These are phyloP conservation scores for Pseudomassariella vexata DNA, from an alignment of 2,329 filamentous ascomycete genomes.

Conservation along the genomic window DNA sequence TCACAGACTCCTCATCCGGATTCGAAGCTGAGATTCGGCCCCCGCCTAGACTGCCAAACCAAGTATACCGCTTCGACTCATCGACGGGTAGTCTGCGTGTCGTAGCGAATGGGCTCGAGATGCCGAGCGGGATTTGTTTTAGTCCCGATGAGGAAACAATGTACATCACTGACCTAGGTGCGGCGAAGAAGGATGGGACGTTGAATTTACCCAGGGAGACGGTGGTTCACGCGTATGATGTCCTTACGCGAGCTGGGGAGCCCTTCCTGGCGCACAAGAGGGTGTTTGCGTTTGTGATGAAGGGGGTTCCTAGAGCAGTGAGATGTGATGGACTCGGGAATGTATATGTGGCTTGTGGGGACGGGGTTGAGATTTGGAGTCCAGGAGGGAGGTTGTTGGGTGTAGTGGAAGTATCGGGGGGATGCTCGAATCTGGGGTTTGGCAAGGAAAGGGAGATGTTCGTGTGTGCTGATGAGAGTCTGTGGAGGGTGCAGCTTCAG, in stretches of 20 bases:
- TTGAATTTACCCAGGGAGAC: slow-evolving; percentile 17
- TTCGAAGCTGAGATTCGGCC: slow-evolving; percentile 38
- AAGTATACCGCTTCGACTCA: slow-evolving; percentile 41
- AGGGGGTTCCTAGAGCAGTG: slow-evolving; percentile 37
- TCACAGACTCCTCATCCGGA: slow-evolving; percentile 40
- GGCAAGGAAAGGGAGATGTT: slow-evolving; percentile 36
- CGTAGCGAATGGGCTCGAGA: slow-evolving; percentile 39
- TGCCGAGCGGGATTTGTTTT: slow-evolving; percentile 36
- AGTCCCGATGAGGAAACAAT: slow-evolving; percentile 29
- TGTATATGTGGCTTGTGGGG: slow-evolving; percentile 40
- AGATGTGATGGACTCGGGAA: slow-evolving; percentile 36
- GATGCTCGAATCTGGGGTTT: slow-evolving; percentile 39
- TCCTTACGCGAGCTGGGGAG: slow-evolving; percentile 27
- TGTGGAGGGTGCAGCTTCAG: slow-evolving; percentile 35
- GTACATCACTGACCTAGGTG: slow-evolving; percentile 37
- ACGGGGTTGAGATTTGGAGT: slow-evolving; percentile 45
- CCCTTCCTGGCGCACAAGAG: slow-evolving; percentile 42
- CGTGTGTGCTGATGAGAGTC: slow-evolving; percentile 37
- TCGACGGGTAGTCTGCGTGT: slow-evolving; percentile 34
- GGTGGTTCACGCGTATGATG: slow-evolving; percentile 43
- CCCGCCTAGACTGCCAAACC: slow-evolving; percentile 36
- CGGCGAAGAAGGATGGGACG: slow-evolving; percentile 19
- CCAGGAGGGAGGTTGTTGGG: slow-evolving; percentile 37
- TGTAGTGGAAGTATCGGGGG: slow-evolving; percentile 29
- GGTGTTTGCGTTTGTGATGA: slow-evolving; percentile 43